These are phyloP conservation scores for Graphilbum sp. DNA, from an alignment of 2,329 filamentous ascomycete genomes.

Conservation along the genomic window DNA sequence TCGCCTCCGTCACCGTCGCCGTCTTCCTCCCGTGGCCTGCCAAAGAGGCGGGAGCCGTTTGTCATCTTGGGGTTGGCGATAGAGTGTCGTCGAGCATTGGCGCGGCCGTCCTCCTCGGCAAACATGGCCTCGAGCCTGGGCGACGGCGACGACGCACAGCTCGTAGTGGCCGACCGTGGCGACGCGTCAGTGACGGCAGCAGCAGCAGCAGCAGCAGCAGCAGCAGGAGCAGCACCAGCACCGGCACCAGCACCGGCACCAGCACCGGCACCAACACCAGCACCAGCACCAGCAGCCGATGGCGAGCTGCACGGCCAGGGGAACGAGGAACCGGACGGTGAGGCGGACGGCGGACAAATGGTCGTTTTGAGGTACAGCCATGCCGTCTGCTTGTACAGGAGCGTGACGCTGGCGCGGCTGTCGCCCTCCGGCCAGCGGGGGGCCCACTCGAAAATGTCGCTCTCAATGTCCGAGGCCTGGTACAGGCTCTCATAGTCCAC, in stretches of 20 bases:
- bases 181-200: constrained; percentile 12
- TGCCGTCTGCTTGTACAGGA: constrained; percentile 49
- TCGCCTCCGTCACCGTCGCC: neutral
- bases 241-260: no score
- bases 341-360: constrained; percentile 34
- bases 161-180: constrained; percentile 15
- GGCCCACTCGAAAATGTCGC: constrained; percentile 57
- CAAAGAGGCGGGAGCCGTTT: neutral
- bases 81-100: constrained; percentile 10
- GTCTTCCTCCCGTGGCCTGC: neutral
- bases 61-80: constrained; percentile 11
- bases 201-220: no score
- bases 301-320: constrained; percentile 5
- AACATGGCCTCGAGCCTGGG: constrained; percentile 6
- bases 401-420: constrained; percentile 35
- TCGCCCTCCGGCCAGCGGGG: constrained; percentile 44
- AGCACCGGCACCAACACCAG: no score
- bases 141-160: constrained; percentile 19
- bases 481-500: constrained; percentile 61
- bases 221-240: no score
- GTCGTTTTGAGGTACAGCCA: constrained; percentile 48
- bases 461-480: constrained; percentile 60
- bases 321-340: constrained; percentile 4
- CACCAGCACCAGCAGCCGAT: no score
- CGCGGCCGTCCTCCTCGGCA: neutral